Conservation (phyloP, 495 filamentous ascomycete species). For the Daldinia grandis region DNA sequence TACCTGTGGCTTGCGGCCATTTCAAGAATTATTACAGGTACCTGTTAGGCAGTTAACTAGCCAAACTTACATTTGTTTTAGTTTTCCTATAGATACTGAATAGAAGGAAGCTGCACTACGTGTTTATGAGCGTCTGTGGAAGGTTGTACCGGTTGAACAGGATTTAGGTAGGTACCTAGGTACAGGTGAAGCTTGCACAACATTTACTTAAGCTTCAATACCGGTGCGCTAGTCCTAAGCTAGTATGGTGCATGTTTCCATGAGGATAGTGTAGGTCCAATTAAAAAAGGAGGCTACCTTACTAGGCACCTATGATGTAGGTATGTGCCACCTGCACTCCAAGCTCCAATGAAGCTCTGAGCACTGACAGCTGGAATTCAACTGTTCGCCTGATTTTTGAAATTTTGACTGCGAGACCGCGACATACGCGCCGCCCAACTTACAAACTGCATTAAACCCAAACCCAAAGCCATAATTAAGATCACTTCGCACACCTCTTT, state of each 20-base stretch:
- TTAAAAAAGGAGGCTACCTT: constrained; percentile 1
- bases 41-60: neutral
- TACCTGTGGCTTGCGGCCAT: constrained; percentile 12
- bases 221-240: neutral
- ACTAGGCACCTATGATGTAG: constrained; percentile 2
- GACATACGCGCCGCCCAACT: constrained; percentile 40
- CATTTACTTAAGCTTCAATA: neutral
- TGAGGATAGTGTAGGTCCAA: neutral
- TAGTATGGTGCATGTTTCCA: neutral
- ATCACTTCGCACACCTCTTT: neutral
- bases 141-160: constrained; percentile 21
- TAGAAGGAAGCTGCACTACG: constrained; percentile 18
- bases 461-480: constrained; percentile 34
- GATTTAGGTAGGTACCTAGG: no score
- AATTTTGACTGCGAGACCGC: constrained; percentile 31
- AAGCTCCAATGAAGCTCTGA: constrained; percentile 2
- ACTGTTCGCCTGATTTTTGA: constrained; percentile 14
- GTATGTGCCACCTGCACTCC: neutral
- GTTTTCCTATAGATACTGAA: neutral
- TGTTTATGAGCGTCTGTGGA: constrained; percentile 10
- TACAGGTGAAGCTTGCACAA: no score
- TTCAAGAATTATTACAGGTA: neutral
- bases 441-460: constrained; percentile 34
- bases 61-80: neutral
- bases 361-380: constrained; percentile 25